Percentiles rank a stretch among this genome's conserved stretches.
Evolutionary conservation across 2,329 filamentous ascomycete species (phyloP).

Genomic region (Didymella pomorum): DNA sequence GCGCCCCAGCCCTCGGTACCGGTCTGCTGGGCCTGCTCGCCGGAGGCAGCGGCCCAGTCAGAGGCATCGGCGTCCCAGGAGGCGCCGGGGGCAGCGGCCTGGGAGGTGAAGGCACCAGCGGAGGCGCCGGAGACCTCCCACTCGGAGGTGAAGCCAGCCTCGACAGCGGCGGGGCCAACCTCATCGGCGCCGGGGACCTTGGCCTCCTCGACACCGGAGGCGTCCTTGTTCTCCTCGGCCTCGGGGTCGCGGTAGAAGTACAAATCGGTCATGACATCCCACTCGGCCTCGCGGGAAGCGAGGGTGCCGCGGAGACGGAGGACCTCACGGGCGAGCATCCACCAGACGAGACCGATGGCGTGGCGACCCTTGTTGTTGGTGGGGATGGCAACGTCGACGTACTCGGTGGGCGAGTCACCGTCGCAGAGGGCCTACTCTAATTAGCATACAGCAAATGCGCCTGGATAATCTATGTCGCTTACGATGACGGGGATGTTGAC

Average conservation of each 20-base stretch:
- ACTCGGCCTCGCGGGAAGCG: conserved; percentile 92
- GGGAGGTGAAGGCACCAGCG: conserved; percentile 67
- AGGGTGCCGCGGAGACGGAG: conserved; percentile 98
- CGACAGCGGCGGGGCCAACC: conserved; percentile 79
- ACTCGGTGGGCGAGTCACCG: conserved; percentile 99
- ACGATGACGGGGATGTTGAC: conserved; percentile 99
- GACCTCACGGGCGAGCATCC: conserved; percentile 99
- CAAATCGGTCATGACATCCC: conserved; percentile 99
- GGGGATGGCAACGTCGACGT: conserved; percentile 99
- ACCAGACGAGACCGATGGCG: conserved; percentile 98
- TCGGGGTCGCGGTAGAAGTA: conserved; percentile 99
- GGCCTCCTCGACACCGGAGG: conserved; percentile 78
- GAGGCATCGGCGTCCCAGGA: conserved; percentile 70
- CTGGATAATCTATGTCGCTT: conserved; percentile 19
- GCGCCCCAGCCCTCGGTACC: conserved; percentile 62
- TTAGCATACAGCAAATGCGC: neutral
- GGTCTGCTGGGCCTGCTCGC: conserved; percentile 49
- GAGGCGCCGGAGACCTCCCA: conserved; percentile 79
- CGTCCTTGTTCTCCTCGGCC: conserved; percentile 98
- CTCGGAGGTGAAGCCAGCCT: conserved; percentile 80
- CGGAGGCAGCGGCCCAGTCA: conserved; percentile 74
- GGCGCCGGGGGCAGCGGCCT: conserved; percentile 67
- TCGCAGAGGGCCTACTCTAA: conserved; percentile 80
- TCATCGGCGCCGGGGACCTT: conserved; percentile 88
- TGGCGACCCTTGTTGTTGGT: conserved; percentile 99